Evolutionary conservation across 2,329 filamentous ascomycete species (phyloP).

Genomic region (Pseudogymnoascus sp.): DNA sequence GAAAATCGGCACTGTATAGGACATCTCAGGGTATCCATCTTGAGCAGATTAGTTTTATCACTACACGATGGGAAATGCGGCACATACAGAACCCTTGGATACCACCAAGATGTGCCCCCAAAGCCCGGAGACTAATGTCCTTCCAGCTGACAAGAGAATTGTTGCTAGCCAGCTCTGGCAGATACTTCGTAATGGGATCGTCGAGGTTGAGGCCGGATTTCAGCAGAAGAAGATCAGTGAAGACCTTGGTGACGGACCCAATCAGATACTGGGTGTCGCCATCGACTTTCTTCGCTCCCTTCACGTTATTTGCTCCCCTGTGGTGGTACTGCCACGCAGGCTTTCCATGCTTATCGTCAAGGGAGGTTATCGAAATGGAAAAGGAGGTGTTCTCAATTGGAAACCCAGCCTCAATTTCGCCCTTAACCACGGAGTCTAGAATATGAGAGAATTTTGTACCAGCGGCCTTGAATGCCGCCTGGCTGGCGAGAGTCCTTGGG

Average conservation of each 20-base stretch:
- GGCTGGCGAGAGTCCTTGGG: neutral
- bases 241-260: constrained; percentile 36
- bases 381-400: constrained; percentile 1
- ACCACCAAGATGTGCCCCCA: neutral
- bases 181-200: constrained; percentile 31
- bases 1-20: neutral
- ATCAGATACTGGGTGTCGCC: constrained; percentile 30
- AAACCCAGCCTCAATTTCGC: neutral
- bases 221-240: constrained; percentile 33
- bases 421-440: neutral
- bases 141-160: neutral
- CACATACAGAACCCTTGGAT: constrained; percentile 1
- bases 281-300: neutral
- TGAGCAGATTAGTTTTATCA: neutral
- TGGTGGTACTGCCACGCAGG: constrained; percentile 31
- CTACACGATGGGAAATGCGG: neutral
- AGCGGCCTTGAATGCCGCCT: neutral
- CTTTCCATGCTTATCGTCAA: neutral
- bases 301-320: constrained; percentile 29
- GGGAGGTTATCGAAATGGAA: neutral
- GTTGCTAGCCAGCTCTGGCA: constrained; percentile 30
- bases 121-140: neutral
- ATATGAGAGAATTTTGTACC: neutral
- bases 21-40: constrained; percentile 2
- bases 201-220: constrained; percentile 27